These are phyloP conservation scores for Amanita molliuscula DNA, from an alignment of 768 basidiomycete species.

Conservation along the genomic window DNA sequence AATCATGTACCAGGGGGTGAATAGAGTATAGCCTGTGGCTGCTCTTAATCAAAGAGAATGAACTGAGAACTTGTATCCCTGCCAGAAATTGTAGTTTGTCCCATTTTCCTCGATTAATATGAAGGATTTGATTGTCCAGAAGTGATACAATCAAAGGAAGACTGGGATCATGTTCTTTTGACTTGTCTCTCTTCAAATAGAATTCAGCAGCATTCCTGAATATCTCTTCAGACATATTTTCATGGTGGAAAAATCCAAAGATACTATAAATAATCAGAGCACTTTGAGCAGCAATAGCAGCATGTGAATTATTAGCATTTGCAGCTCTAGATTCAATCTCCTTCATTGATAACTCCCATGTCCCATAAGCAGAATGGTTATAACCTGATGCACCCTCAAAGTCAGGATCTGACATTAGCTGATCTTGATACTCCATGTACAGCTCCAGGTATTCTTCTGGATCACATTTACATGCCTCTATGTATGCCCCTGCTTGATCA, in stretches of 20 bases:
- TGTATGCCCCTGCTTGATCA: slow-evolving; percentile 13
- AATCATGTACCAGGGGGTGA: slow-evolving; percentile 10
- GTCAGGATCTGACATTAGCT: slow-evolving; percentile 6
- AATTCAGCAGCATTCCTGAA: slow-evolving; percentile 9
- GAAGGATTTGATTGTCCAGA: not conserved
- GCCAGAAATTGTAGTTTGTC: slow-evolving; percentile 7
- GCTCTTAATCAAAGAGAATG: slow-evolving; percentile 11
- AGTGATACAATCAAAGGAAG: not conserved
- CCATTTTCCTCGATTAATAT: slow-evolving; percentile 4
- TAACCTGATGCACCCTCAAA: slow-evolving; percentile 11
- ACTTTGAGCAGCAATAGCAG: slow-evolving; percentile 6
- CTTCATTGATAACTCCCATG: slow-evolving; percentile 13
- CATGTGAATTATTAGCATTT: not conserved
- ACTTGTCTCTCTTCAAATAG: not conserved
- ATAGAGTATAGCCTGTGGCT: slow-evolving; percentile 3
- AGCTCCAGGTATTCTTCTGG: slow-evolving; percentile 9
- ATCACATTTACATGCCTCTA: slow-evolving; percentile 8
- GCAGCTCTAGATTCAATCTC: slow-evolving; percentile 8
- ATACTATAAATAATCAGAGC: slow-evolving; percentile 12
- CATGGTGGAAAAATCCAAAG: slow-evolving; percentile 13
- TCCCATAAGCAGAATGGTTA: slow-evolving; percentile 10
- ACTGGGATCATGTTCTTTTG: not conserved
- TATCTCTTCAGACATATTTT: slow-evolving; percentile 9
- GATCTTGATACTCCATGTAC: slow-evolving; percentile 1
- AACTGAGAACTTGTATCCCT: slow-evolving; percentile 10